Conservation (phyloP, 805 yeast species). For the Candida piceae region DNA sequence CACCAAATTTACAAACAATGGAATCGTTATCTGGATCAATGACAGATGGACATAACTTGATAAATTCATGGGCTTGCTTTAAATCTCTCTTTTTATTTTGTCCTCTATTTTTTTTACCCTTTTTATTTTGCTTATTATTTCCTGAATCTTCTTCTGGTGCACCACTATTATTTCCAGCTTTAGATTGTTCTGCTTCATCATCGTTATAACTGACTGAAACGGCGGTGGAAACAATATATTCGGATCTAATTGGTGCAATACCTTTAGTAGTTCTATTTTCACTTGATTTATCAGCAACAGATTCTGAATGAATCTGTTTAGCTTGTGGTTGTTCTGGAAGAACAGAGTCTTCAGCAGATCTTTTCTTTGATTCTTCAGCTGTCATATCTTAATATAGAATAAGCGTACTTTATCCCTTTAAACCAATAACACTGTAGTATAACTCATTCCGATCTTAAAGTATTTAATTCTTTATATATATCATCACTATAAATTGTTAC, state of each 20-base stretch:
- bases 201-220: conserved; percentile 31
- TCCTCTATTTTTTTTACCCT: conserved; percentile 38
- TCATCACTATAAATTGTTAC: too few species aligned
- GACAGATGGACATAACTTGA: conserved; percentile 60
- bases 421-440: too few species aligned
- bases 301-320: conserved; percentile 2
- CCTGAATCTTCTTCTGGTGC: conserved; percentile 29
- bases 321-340: conserved; percentile 1
- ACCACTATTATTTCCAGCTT: conserved; percentile 34
- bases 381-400: not conserved
- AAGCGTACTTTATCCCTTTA: too few species aligned
- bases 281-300: conserved; percentile 3
- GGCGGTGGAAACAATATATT: conserved; percentile 43
- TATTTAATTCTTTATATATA: too few species aligned
- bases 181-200: conserved; percentile 43
- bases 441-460: too few species aligned
- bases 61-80: conserved; percentile 57
- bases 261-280: conserved; percentile 42
- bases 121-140: conserved; percentile 18
- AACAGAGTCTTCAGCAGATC: conserved; percentile 9
- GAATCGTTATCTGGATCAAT: conserved; percentile 45
- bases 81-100: conserved; percentile 51
- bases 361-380: conserved; percentile 5
- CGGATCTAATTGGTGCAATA: conserved; percentile 71
- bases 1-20: conserved; percentile 56